A percentile compares a stretch with the other conserved stretches of the same genome.
Conservation (phyloP, 2,329 filamentous ascomycete species). For the Penicillium sp. region DNA sequence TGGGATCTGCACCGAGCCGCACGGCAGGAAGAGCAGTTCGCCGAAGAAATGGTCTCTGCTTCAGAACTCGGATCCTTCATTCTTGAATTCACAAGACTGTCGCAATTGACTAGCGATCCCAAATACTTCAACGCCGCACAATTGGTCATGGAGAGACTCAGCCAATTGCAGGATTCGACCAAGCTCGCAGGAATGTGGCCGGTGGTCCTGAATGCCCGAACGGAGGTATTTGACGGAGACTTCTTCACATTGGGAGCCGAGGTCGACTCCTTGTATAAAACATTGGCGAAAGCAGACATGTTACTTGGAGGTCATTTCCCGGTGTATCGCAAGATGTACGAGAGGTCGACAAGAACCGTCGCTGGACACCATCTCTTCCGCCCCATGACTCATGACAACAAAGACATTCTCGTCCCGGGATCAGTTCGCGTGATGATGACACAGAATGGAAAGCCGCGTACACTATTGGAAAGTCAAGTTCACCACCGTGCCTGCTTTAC, state of each 20-base stretch:
- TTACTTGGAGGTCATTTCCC: constrained; percentile 40
- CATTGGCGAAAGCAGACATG: constrained; percentile 55
- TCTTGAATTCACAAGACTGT: constrained; percentile 43
- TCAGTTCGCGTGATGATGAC: constrained; percentile 34
- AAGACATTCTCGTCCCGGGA: constrained; percentile 50
- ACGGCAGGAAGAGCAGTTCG: constrained; percentile 23
- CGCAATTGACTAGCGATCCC: constrained; percentile 39
- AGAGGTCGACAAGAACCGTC: constrained; percentile 47
- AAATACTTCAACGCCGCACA: constrained; percentile 42
- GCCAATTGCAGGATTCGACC: constrained; percentile 34
- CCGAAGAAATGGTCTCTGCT: constrained; percentile 24
- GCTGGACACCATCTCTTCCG: constrained; percentile 49
- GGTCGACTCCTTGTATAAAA: constrained; percentile 60
- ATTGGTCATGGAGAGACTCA: constrained; percentile 35
- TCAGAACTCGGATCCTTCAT: constrained; percentile 43
- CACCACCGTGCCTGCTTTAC: constrained; percentile 57
- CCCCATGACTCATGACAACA: constrained; percentile 49
- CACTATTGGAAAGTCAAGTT: constrained; percentile 37
- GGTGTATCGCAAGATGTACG: constrained; percentile 57
- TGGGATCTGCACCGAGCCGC: constrained; percentile 32
- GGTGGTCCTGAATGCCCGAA: constrained; percentile 30
- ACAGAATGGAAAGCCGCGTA: constrained; percentile 11
- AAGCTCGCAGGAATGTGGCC: constrained; percentile 44
- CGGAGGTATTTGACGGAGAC: constrained; percentile 25
- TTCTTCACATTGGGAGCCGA: constrained; percentile 57